These are phyloP conservation scores for Amaranthus palmeri DNA, from an alignment of 148 eudicot species.

Conservation along the genomic window DNA sequence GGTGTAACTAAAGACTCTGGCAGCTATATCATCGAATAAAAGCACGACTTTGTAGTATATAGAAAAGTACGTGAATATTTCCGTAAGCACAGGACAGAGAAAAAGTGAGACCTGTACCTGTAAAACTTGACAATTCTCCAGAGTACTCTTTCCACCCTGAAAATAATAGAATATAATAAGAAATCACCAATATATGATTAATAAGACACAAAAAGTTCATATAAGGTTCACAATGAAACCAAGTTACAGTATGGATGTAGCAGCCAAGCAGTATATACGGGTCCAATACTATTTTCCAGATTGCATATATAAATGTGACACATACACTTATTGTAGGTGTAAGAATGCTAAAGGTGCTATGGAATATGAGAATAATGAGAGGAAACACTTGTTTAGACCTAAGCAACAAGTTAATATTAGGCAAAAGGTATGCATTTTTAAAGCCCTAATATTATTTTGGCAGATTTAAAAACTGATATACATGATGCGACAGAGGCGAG, in stretches of 20 bases:
- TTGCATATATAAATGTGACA: no score
- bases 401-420: no score
- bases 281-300: no score
- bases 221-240: background rate
- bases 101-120: slow-evolving; percentile 45
- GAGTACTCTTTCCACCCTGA: slow-evolving; percentile 95
- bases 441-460: no score
- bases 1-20: background rate
- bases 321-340: no score
- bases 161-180: slow-evolving; percentile 1
- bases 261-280: background rate
- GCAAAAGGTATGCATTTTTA: no score
- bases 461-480: no score
- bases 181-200: background rate
- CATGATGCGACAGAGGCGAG: no score
- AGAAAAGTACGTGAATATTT: background rate
- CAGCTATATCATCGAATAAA: background rate
- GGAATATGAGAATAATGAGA: no score
- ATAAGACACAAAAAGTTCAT: background rate
- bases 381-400: no score
- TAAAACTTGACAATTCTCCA: slow-evolving; percentile 95
- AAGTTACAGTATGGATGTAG: no score
- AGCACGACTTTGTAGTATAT: background rate
- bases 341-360: no score
- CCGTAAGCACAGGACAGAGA: background rate